Base-by-base conservation (phyloP, 176 grass and related monocot species). In the Alloteropsis semialata region DNA sequence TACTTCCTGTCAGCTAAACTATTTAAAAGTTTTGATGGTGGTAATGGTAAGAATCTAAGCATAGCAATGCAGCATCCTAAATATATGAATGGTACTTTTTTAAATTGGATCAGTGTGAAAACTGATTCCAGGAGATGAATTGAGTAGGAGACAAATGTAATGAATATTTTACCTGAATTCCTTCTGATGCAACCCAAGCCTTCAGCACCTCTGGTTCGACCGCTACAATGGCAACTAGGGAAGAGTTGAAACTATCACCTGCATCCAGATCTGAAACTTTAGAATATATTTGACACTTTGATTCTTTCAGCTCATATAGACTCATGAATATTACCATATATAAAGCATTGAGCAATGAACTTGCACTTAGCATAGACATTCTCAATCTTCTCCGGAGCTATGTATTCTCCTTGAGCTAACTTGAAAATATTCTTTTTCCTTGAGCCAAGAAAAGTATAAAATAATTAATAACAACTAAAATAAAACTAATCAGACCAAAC, bases 401-500 rank as follows among this genome's bases (percentile, higher is more conserved):
- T 92, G 85, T 99, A 99, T 90, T 99, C 96, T 49, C 96, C 96
- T 92, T 96, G 96, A 48, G 93, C 93, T 84, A 99, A 87, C 85
- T 99, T 99, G 81, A 99, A 96, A 76, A 99, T 99, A 50, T 96
- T 99, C 80, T 99, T 99, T 90, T 99, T 99, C 91, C 96, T 99
- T 32, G 86, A 76, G 76, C 64, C 41, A 9, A 68, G 19, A 60
- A 81, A 29, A 72, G 65, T 25, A 76, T 17, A 87, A 21, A 74
- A 13, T 75, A 38, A 38, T 38, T 36, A 36, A 36, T 28, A 72
- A 42, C 15, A 86, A 72, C 6, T 85, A 22, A 83, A 76, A 58
- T 37, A 65, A 72, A 72, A 74, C 18, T 74, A 41, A 14, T 48
- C 2, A 70, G 48, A 60, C 24, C 24, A 78, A 86, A 85, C 5